A percentile compares a stretch with the other conserved stretches of the same genome.
Conservation (phyloP, 371 early-diverging fungal genomes). For the Rhizomucor pusillus region DNA sequence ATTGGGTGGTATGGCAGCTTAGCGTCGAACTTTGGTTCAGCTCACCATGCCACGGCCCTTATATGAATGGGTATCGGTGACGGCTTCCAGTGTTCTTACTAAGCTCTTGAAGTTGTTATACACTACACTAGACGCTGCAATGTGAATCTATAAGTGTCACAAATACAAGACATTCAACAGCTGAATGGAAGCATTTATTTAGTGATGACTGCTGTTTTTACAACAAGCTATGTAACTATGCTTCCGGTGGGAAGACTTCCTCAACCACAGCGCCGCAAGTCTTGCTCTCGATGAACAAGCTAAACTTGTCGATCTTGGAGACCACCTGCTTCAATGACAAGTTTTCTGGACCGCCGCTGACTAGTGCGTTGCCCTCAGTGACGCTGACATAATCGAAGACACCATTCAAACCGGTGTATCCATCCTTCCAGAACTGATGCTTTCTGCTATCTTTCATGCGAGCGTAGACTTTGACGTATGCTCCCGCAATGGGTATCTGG, state of each 20-base stretch:
- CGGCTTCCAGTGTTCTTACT: too few relatives aligned
- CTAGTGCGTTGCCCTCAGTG: constrained; percentile 38
- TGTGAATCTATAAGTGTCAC: too few relatives aligned
- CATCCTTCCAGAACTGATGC: constrained; percentile 60
- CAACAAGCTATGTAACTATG: too few relatives aligned
- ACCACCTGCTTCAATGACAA: constrained; percentile 4
- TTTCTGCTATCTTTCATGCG: constrained; percentile 27
- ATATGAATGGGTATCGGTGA: too few relatives aligned
- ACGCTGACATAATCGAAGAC: constrained; percentile 58
- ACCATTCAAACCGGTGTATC: constrained; percentile 60
- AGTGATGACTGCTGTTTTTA: too few relatives aligned
- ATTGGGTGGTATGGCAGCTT: too few relatives aligned
- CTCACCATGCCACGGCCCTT: too few relatives aligned
- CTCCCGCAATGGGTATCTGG: constrained; percentile 45
- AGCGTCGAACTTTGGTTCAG: too few relatives aligned
- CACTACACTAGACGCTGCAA: too few relatives aligned
- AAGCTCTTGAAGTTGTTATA: too few relatives aligned
- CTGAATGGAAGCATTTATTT: too few relatives aligned
- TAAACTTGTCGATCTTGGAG: constrained; percentile 31
- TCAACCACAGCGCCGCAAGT: constrained; percentile 39
- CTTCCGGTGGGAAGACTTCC: constrained; percentile 33
- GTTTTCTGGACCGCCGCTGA: constrained; percentile 12
- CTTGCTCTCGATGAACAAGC: constrained; percentile 26
- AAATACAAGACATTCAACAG: too few relatives aligned
- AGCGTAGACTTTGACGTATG: constrained; percentile 62